phyloP scores from a whole-genome alignment of 2,329 filamentous ascomycete genomes.

The Trichoderma citrinoviride region DNA sequence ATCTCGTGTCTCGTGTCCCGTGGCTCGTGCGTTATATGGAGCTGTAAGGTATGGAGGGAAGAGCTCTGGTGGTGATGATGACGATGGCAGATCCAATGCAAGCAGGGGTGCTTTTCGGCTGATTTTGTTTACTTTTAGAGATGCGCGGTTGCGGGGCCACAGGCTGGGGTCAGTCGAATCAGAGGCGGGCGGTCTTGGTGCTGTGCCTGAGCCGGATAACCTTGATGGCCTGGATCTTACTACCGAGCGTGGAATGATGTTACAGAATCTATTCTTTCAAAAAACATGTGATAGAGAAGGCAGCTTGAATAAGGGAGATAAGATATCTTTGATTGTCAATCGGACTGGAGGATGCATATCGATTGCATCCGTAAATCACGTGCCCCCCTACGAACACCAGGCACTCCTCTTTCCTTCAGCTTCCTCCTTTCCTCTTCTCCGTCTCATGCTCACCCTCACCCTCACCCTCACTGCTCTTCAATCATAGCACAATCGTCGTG shows the following conservation, averaged over 20 bases:
- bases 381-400: too few species aligned
- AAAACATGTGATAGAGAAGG: too few species aligned
- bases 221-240: background rate
- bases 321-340: too few species aligned
- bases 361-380: too few species aligned
- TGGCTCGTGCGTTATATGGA: too few species aligned
- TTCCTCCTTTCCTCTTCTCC: background rate
- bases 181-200: background rate
- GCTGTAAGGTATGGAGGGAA: background rate
- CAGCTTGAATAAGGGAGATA: too few species aligned
- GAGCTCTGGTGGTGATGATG: background rate
- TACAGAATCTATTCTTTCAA: too few species aligned
- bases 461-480: background rate
- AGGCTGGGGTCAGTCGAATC: slow-evolving; percentile 2
- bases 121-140: slow-evolving; percentile 16
- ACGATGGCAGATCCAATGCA: background rate
- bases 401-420: too few species aligned
- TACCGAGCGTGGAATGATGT: background rate
- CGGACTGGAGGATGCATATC: too few species aligned
- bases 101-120: background rate
- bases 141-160: slow-evolving; percentile 11
- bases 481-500: background rate
- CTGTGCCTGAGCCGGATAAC: background rate
- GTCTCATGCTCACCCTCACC: background rate
- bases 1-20: background rate